A percentile compares a stretch with the other conserved stretches of the same genome.
Evolutionary conservation across 441 rosid genomes (phyloP).

Genomic region (Rhodomyrtus psidioides): DNA sequence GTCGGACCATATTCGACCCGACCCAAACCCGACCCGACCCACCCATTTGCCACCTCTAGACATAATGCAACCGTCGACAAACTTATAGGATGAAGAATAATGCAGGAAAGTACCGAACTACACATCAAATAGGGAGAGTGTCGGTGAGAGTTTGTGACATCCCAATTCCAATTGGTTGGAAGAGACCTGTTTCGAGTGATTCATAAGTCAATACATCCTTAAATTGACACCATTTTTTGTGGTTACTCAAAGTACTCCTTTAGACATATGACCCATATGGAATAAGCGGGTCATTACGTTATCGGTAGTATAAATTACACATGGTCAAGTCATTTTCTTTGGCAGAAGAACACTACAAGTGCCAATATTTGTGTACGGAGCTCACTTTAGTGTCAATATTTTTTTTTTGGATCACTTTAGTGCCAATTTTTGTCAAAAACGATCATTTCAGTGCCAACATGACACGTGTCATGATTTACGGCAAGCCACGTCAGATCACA

Average conservation of each 20-base stretch:
- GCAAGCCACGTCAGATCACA: no score
- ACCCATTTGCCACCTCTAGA: no score
- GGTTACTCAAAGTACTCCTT: accelerated
- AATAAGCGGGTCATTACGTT: not conserved
- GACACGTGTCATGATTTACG: no score
- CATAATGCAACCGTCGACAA: accelerated
- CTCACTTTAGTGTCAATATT: no score
- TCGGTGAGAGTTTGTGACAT: not conserved
- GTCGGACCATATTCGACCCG: no score
- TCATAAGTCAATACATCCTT: not conserved
- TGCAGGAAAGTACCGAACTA: not conserved
- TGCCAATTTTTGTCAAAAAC: no score
- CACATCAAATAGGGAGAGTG: not conserved
- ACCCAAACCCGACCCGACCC: no score
- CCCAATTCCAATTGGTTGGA: not conserved
- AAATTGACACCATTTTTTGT: not conserved
- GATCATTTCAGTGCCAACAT: no score
- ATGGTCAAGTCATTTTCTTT: not conserved
- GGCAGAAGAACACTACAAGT: no score
- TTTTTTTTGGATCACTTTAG: no score
- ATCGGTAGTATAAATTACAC: not conserved
- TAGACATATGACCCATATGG: not conserved
- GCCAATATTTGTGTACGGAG: no score
- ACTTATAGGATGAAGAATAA: not conserved
- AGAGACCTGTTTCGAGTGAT: not conserved